A percentile compares a stretch with the other conserved stretches of the same genome.
Conservation (phyloP, 331 rosid species). For the Erythrophleum ivorense region DNA sequence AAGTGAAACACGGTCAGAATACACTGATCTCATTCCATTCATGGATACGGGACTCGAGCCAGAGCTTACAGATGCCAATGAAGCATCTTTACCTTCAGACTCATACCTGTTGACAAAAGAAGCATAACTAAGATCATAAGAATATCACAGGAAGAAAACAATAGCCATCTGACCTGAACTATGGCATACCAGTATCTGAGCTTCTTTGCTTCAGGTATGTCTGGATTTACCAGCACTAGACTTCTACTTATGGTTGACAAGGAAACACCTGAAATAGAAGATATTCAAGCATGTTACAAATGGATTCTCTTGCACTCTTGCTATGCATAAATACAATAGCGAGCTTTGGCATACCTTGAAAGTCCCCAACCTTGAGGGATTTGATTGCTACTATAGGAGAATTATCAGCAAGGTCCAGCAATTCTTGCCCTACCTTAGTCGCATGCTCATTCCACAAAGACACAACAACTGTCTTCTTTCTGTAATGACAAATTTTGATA, state of each 20-base stretch:
- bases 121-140: not conserved
- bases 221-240: slow-evolving; percentile 68
- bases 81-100: slow-evolving; percentile 74
- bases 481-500: slow-evolving; percentile 39
- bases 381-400: slow-evolving; percentile 83
- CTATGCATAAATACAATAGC: not conserved
- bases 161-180: not conserved
- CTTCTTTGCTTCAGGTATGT: slow-evolving; percentile 69
- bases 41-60: slow-evolving; percentile 55
- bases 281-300: not conserved
- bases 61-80: slow-evolving; percentile 67
- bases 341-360: slow-evolving; percentile 64
- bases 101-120: slow-evolving; percentile 66
- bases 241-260: slow-evolving; percentile 77
- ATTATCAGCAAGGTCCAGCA: slow-evolving; percentile 64
- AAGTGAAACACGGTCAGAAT: slow-evolving; percentile 64
- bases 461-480: slow-evolving; percentile 81
- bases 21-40: slow-evolving; percentile 67
- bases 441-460: slow-evolving; percentile 96
- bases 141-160: not conserved
- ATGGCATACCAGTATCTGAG: slow-evolving; percentile 70
- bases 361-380: slow-evolving; percentile 88
- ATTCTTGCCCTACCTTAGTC: slow-evolving; percentile 71
- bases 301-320: not conserved
- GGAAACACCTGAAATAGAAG: slow-evolving; percentile 69